These are phyloP conservation scores for Aspergillus sp. DNA, from an alignment of 2,329 filamentous ascomycete genomes.

Conservation along the genomic window DNA sequence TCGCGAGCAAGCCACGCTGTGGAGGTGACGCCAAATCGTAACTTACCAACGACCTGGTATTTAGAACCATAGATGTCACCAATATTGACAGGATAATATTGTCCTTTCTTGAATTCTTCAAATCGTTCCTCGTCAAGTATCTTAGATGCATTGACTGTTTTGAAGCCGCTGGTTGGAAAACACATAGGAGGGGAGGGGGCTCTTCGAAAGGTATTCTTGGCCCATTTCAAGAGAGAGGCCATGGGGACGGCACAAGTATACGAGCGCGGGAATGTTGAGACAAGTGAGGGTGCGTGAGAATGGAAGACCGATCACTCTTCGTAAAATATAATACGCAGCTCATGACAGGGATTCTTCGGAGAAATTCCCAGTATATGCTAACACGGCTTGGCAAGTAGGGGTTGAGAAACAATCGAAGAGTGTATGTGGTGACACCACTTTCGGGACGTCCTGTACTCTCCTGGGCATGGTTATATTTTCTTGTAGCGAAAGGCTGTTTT, in stretches of 20 bases:
- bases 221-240: constrained; percentile 14
- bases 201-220: constrained; percentile 9
- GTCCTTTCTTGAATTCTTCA: constrained; percentile 14
- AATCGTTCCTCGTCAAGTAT: constrained; percentile 19
- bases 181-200: constrained; percentile 7
- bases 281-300: no score
- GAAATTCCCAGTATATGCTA: no score
- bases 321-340: no score
- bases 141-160: constrained; percentile 9
- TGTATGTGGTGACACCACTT: neutral
- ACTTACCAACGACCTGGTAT: constrained; percentile 21
- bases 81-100: constrained; percentile 24
- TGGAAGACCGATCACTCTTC: no score
- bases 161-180: constrained; percentile 14
- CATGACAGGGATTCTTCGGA: no score
- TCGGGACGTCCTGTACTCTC: no score
- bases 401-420: neutral
- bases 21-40: constrained; percentile 20
- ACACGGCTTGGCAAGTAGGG: no score
- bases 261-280: no score
- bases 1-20: constrained; percentile 24
- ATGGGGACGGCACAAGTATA: no score
- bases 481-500: no score
- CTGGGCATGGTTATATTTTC: no score
- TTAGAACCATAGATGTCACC: constrained; percentile 19